Percentiles rank a stretch among this genome's conserved stretches.
phyloP scores from a whole-genome alignment of 352 stramenopile species.

The Thraustotheca clavata region DNA sequence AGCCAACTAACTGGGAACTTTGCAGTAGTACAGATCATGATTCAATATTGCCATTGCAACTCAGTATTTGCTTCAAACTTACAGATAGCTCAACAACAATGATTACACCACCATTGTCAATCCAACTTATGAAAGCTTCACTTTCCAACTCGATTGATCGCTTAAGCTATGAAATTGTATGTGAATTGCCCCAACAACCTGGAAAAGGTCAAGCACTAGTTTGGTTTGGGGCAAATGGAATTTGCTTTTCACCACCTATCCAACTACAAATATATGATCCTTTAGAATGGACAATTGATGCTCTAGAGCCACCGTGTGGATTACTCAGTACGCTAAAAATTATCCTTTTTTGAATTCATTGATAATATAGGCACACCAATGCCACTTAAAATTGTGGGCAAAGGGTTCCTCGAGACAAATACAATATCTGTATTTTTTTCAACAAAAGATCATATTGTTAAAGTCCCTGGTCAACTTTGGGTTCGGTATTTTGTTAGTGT shows the following conservation, averaged over 20 bases:
- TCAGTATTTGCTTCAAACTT: conserved; percentile 7
- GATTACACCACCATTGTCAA: neutral
- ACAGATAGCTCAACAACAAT: neutral
- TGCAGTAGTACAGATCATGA: neutral
- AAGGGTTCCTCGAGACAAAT: conserved; percentile 12
- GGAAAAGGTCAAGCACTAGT: neutral
- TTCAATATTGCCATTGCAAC: neutral
- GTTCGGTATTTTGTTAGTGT: conserved; percentile 1
- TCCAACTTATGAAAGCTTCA: neutral
- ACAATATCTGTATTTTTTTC: neutral
- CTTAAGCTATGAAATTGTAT: neutral
- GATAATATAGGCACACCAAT: conserved; percentile 9
- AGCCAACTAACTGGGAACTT: neutral
- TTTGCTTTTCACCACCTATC: conserved; percentile 5
- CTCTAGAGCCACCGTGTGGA: conserved; percentile 5
- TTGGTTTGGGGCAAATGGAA: conserved; percentile 1
- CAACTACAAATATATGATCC: conserved; percentile 4
- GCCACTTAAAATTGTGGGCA: conserved; percentile 1
- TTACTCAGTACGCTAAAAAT: neutral
- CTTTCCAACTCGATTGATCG: neutral
- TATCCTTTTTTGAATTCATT: neutral
- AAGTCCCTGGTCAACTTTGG: conserved; percentile 9
- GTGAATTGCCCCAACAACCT: neutral
- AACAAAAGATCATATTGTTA: neutral
- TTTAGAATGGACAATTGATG: neutral